Base-by-base conservation (phyloP, 1,139 yeast genomes). In the Sugiyamaella xylanicola region DNA sequence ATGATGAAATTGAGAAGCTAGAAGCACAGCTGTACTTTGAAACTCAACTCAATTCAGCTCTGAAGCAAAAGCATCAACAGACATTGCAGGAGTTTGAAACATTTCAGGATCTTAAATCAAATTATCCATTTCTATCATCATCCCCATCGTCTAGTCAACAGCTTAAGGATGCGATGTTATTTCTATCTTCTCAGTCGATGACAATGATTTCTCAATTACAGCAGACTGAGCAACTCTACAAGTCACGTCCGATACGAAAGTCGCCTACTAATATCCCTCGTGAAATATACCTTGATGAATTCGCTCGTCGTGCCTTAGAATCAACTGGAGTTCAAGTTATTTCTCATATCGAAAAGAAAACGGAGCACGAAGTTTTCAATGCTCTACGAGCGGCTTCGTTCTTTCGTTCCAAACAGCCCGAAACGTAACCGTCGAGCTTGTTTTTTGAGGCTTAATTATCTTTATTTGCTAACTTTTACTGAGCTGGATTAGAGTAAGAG, bases 81-180 rank as follows among this genome's bases (percentile, higher is more conserved):
- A 79, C 78, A 16, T 64, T 65, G 45, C 72, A 72, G 57, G 62
- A 82, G 19, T 61, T 76, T 9, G 64, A 64, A 27, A 63, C 74
- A 15, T 67, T 82, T 69, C 56, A 61, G 63, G 9, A 68, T 72
- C n/a, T 62, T 80, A 16, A 72, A 21, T 68, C 66, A 16, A 68
- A 75, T 0, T 61, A 78, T 44, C 51, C 54, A 1, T 73, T 73
- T 45, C 66, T 75, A n/a, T 66, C 82, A 15, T 70, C 77, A 1
- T 87, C 87, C 2, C n/a, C 51, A 1, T 25, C 55, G 7, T 44
- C 51, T 3, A 39, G 37, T 39, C 48, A 51, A 39, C 40, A 48
- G 2, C 64, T 84, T 21, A 77, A 77, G 57, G 87, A 84, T 53
- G 80, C 83, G 2, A 66, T 82, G 25, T 74, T 75, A 61, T 83